Conservation (phyloP, 2,329 filamentous ascomycete genomes). For the Ophiocordyceps robertsii region DNA sequence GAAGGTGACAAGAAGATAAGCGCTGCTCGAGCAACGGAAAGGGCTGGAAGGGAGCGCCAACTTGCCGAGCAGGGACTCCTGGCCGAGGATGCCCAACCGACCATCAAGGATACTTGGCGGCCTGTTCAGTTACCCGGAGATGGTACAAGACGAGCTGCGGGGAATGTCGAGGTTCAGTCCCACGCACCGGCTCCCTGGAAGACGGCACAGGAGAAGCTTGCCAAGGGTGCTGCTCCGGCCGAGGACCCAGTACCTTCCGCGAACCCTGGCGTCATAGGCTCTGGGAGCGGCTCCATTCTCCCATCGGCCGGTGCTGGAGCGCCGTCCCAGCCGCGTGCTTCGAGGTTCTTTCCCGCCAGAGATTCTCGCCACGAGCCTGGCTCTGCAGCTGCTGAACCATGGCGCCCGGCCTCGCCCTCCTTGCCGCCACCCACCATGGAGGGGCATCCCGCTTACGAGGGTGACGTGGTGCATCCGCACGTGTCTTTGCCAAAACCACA, state of each 20-base stretch:
- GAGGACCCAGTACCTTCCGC: slow-evolving; percentile 11
- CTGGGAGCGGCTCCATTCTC: slow-evolving; percentile 12
- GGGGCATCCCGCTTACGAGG: slow-evolving; percentile 60
- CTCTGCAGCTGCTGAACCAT: slow-evolving; percentile 21
- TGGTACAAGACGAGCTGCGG: slow-evolving; percentile 17
- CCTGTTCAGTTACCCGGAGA: slow-evolving; percentile 24
- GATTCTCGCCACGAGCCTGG: slow-evolving; percentile 31
- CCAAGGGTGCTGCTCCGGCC: slow-evolving; percentile 4
- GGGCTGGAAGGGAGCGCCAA: slow-evolving; percentile 27
- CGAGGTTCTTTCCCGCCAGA: slow-evolving; percentile 47
- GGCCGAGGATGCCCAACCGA: slow-evolving; percentile 29
- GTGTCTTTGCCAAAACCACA: slow-evolving; percentile 57
- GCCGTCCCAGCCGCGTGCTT: slow-evolving; percentile 34
- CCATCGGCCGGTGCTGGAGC: slow-evolving; percentile 14
- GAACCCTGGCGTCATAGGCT: slow-evolving; percentile 15
- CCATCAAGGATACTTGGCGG: slow-evolving; percentile 42
- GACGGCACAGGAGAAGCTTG: slow-evolving; percentile 12
- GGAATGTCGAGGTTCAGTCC: slow-evolving; percentile 13
- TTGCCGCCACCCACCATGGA: slow-evolving; percentile 60
- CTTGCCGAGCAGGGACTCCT: slow-evolving; percentile 30
- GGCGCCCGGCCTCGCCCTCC: slow-evolving; percentile 43
- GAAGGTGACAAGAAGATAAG: slow-evolving; percentile 32
- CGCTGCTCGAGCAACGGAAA: slow-evolving; percentile 23
- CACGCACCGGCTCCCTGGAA: slow-evolving; percentile 17
- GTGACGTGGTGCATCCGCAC: slow-evolving; percentile 49